phyloP scores from a whole-genome alignment of 257 asterid genomes.

The Voacanga thouarsii region DNA sequence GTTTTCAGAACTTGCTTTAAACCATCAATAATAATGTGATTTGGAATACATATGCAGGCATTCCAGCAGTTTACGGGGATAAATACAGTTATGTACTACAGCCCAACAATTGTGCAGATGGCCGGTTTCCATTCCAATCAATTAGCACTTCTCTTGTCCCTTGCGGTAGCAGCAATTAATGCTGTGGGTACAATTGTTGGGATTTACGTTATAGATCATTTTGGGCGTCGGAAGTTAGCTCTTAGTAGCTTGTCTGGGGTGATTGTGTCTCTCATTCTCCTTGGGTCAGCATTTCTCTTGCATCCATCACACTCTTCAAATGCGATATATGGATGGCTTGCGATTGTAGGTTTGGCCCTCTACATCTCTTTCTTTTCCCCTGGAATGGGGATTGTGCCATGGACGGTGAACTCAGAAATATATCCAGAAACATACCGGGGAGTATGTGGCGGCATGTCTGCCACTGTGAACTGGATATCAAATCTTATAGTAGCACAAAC shows the following conservation, averaged over 20 bases:
- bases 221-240: constrained; percentile 73
- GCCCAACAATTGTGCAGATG: constrained; percentile 95
- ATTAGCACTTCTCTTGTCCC: constrained; percentile 81
- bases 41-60: constrained; percentile 46
- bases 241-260: constrained; percentile 77
- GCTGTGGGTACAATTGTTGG: constrained; percentile 78
- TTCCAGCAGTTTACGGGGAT: constrained; percentile 94
- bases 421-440: constrained; percentile 88
- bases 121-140: constrained; percentile 86
- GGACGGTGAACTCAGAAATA: constrained; percentile 92
- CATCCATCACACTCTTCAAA: constrained; percentile 29
- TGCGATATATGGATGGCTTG: constrained; percentile 71
- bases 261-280: constrained; percentile 60
- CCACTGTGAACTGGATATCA: constrained; percentile 91
- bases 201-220: constrained; percentile 73
- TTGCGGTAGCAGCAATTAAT: constrained; percentile 63
- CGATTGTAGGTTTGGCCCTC: constrained; percentile 66
- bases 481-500: constrained; percentile 82
- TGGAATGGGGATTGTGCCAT: constrained; percentile 95
- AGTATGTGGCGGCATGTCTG: constrained; percentile 92
- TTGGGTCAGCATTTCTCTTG: constrained; percentile 53
- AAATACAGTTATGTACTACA: constrained; percentile 89
- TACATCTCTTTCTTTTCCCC: constrained; percentile 86
- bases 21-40: not conserved
- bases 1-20: not conserved